These are phyloP conservation scores for Phytophthora sp. DNA, from an alignment of 352 stramenopile genomes.

Conservation along the genomic window DNA sequence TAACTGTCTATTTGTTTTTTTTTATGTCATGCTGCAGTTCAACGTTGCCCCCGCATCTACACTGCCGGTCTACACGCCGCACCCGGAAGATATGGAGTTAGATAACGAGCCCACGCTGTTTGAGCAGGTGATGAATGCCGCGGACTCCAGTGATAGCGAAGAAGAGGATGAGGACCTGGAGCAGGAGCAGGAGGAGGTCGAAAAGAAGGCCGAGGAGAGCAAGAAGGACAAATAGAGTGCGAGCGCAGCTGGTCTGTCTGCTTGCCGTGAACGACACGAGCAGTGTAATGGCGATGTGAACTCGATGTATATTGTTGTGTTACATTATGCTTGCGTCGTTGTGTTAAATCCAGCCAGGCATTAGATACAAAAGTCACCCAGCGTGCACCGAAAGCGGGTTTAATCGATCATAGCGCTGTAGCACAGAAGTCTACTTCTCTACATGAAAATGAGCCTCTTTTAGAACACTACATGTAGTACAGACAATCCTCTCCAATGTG, in stretches of 20 bases:
- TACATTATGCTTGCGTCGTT: conserved; percentile 2
- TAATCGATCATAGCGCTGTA: no score
- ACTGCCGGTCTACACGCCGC: conserved; percentile 96
- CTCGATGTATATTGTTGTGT: conserved; percentile 28
- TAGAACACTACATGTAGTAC: no score
- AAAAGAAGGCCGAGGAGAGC: conserved; percentile 64
- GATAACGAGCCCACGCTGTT: conserved; percentile 99
- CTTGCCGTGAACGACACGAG: conserved; percentile 35
- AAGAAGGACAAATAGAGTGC: conserved; percentile 74
- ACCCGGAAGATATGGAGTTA: conserved; percentile 98
- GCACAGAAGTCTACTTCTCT: no score
- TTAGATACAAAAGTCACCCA: no score
- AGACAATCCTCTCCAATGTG: no score
- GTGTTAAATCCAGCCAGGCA: no score
- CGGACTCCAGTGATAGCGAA: conserved; percentile 88
- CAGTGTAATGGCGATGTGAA: conserved; percentile 34
- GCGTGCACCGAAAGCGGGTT: no score
- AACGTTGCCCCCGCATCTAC: conserved; percentile 92
- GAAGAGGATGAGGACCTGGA: conserved; percentile 74
- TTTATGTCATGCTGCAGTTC: conserved; percentile 66
- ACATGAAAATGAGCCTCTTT: no score
- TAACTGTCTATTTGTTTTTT: conserved; percentile 8
- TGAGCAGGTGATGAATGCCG: conserved; percentile 95
- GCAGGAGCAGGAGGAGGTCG: conserved; percentile 48
- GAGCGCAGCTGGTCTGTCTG: conserved; percentile 37